Base-by-base conservation (phyloP, 176 grass and related monocot species). In the Lolium multiflorum region DNA sequence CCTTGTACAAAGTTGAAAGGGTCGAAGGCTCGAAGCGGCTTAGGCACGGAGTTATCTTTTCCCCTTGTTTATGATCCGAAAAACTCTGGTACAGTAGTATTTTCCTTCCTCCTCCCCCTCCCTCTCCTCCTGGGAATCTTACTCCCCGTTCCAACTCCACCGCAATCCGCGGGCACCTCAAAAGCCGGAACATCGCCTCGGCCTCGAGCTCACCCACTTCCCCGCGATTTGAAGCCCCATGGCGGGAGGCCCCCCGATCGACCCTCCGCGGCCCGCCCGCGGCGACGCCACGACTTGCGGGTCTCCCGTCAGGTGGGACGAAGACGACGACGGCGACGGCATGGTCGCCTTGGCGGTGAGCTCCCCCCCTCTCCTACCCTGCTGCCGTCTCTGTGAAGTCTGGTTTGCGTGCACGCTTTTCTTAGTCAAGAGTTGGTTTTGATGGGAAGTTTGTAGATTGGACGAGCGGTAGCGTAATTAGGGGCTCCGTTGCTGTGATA, bases 271-370 rank as follows among this genome's bases (percentile, higher is more conserved):
- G 18, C 58, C 80, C 46, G 41, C 9, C 22, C 14, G 21, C 59
- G 61, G 39, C 15, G 64, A 50, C 37, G 44, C 46, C 66, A 9
- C 31, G 3, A 48, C 20, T 2, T 39, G 21, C 9, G 82, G 52
- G 3, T 85, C 78, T 41, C 78, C 77, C 41, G n/a, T 49, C 50
- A 69, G n/a, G 61, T 86, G 88, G 83, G 83, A 77, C 78, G 83
- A 62, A 3, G 62, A 35, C 83, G 88, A 50, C 22, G 14, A 17
- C 39, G 73, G 38, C 9, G 52, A 76, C 15, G 50, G 20, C 50
- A 65, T 77, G 49, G 71, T 75, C 56, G 71, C 78, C 39, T 14
- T 90, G 71, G 88, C 83, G 88, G 83, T 90, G 78, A 82, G 78
- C 18, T 49, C 18, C 68, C 41, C 68, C 41, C 0, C 20, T 10